A percentile compares a stretch with the other conserved stretches of the same genome.
Evolutionary conservation across 2,329 filamentous ascomycete species (phyloP).

Genomic region (Mycosphaerelloides madeirae): DNA sequence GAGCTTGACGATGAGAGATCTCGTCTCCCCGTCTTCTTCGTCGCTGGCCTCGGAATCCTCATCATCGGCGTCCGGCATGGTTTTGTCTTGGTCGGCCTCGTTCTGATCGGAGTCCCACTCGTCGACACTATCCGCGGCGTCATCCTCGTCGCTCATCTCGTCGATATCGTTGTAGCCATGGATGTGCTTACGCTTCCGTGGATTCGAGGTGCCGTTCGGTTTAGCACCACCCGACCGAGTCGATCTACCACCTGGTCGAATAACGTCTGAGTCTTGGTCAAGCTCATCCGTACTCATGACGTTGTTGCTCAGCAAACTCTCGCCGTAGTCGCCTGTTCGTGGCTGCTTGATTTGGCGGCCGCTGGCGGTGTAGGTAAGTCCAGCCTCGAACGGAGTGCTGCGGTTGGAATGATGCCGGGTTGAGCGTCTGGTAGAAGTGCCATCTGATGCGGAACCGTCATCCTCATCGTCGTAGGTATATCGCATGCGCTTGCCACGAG

Average conservation of each 20-base stretch:
- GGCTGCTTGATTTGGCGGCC: conserved; percentile 77
- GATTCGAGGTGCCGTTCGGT: conserved; percentile 27
- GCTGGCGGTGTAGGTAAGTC: conserved; percentile 70
- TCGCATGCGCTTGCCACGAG: conserved; percentile 89
- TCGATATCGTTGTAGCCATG: conserved; percentile 57
- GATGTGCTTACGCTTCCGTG: conserved; percentile 45
- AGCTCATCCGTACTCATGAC: conserved; percentile 37
- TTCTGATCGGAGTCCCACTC: conserved; percentile 71
- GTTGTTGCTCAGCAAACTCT: conserved; percentile 55
- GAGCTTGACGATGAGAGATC: conserved; percentile 71
- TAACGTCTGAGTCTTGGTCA: conserved; percentile 39
- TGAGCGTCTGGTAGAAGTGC: conserved; percentile 60
- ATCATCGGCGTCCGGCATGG: conserved; percentile 39
- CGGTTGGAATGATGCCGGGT: conserved; percentile 57
- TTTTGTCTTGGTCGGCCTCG: conserved; percentile 60
- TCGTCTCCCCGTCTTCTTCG: conserved; percentile 29
- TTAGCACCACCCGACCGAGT: conserved; percentile 25
- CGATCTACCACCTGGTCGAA: conserved; percentile 37
- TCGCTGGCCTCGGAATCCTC: conserved; percentile 47
- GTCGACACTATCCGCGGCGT: conserved; percentile 53
- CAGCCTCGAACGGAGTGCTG: conserved; percentile 67
- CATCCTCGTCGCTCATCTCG: conserved; percentile 61
- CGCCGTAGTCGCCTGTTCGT: conserved; percentile 58
- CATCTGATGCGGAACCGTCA: conserved; percentile 64
- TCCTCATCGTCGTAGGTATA: conserved; percentile 79